A percentile compares a stretch with the other conserved stretches of the same genome.
These are phyloP conservation scores for Ceratonia siliqua DNA, from an alignment of 306 rosid species.

Conservation along the genomic window DNA sequence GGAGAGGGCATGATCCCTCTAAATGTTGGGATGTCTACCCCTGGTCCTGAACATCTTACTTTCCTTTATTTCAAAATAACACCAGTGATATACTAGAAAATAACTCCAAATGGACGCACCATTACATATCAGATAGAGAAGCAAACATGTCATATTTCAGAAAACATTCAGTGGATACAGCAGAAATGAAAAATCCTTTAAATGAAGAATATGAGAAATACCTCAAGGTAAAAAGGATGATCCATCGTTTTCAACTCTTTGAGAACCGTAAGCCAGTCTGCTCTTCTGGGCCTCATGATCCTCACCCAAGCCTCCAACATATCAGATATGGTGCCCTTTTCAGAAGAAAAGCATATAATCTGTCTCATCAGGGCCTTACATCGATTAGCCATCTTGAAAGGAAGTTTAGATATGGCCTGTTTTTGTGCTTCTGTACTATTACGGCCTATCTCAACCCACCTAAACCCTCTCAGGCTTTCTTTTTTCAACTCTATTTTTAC, in stretches of 20 bases:
- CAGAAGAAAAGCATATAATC: slow-evolving; percentile 69
- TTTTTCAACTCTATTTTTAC: slow-evolving; percentile 31
- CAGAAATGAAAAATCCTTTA: neutral
- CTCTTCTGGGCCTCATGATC: slow-evolving; percentile 78
- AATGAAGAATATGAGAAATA: slow-evolving; percentile 29
- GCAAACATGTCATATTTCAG: neutral
- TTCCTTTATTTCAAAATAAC: neutral
- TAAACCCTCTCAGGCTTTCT: slow-evolving; percentile 47
- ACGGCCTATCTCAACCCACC: slow-evolving; percentile 56
- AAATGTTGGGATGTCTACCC: neutral
- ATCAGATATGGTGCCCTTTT: slow-evolving; percentile 52
- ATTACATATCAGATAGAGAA: neutral
- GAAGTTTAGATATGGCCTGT: slow-evolving; percentile 59
- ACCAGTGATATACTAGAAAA: neutral
- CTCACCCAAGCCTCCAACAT: slow-evolving; percentile 71
- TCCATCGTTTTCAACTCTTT: slow-evolving; percentile 60
- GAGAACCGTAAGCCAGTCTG: slow-evolving; percentile 85
- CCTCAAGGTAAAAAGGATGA: slow-evolving; percentile 77
- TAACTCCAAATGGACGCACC: neutral
- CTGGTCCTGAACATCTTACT: neutral
- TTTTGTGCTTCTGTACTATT: slow-evolving; percentile 55
- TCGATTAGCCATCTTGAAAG: slow-evolving; percentile 66
- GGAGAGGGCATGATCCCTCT: neutral
- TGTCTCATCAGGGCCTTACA: slow-evolving; percentile 81
- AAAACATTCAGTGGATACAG: neutral